Evolutionary conservation across 768 basidiomycete genomes (phyloP).

Genomic region (Macrolepiota dolichaula): DNA sequence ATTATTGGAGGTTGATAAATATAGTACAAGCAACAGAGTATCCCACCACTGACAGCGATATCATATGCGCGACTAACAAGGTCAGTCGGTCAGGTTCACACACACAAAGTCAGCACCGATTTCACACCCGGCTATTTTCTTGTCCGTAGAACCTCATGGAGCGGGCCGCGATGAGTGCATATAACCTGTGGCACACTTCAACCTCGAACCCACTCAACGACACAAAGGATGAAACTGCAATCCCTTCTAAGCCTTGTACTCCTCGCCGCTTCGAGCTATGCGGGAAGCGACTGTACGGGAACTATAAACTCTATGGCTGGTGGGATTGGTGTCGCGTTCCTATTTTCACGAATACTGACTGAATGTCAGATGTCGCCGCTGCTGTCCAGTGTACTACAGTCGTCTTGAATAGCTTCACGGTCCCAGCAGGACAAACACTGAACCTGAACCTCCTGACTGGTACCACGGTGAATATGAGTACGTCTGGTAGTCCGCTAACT

Average conservation of each 20-base stretch:
- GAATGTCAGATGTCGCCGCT: slow-evolving; percentile 35
- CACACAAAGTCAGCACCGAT: background rate
- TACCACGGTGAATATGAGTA: slow-evolving; percentile 58
- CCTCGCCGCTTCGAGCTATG: background rate
- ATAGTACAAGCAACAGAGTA: background rate
- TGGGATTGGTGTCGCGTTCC: background rate
- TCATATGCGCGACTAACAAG: background rate
- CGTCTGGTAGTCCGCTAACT: slow-evolving; percentile 17
- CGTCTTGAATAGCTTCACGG: slow-evolving; percentile 53
- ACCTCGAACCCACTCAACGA: background rate
- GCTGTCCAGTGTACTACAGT: slow-evolving; percentile 58
- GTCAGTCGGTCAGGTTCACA: background rate
- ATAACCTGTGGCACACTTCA: background rate
- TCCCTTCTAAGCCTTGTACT: slow-evolving; percentile 1
- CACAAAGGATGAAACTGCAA: background rate
- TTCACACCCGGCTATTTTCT: slow-evolving; percentile 1
- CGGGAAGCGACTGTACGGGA: slow-evolving; percentile 13
- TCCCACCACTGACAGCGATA: background rate
- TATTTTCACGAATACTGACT: too few species aligned
- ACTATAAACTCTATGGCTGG: slow-evolving; percentile 19
- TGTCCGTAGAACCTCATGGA: background rate
- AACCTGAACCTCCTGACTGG: slow-evolving; percentile 41
- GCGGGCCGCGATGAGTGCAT: slow-evolving; percentile 1
- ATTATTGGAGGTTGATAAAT: background rate
- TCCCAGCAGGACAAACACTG: slow-evolving; percentile 51